phyloP scores from a whole-genome alignment of 306 rosid genomes.

The Albizia julibrissin region DNA sequence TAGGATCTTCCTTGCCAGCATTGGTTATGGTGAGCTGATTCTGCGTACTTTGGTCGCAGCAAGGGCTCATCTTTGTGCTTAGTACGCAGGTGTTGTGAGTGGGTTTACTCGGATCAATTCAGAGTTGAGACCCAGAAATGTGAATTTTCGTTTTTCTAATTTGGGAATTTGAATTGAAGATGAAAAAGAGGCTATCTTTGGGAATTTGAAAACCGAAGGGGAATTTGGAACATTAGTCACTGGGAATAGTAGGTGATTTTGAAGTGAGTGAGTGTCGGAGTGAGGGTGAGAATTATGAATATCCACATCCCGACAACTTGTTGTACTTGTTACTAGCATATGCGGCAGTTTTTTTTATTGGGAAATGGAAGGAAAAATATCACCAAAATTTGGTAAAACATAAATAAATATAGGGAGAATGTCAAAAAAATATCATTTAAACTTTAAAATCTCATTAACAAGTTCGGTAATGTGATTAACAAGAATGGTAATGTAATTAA shows the following conservation, averaged over 20 bases:
- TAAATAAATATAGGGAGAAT: too few species aligned
- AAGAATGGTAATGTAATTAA: too few species aligned
- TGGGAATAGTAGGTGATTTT: constrained; percentile 11
- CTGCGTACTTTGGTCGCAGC: constrained; percentile 31
- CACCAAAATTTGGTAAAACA: too few species aligned
- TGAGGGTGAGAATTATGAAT: constrained; percentile 12
- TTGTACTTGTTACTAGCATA: neutral
- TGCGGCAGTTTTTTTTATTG: neutral
- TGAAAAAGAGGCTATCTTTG: constrained; percentile 34
- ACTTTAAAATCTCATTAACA: too few species aligned
- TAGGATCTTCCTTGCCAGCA: constrained; percentile 37
- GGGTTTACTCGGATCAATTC: neutral
- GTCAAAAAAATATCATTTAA: too few species aligned
- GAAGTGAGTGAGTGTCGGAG: constrained; percentile 11
- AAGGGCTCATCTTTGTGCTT: constrained; percentile 32
- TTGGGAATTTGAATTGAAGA: constrained; percentile 22
- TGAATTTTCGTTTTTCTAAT: neutral
- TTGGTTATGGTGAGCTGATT: constrained; percentile 35
- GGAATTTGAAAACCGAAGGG: constrained; percentile 36
- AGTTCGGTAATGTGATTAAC: too few species aligned
- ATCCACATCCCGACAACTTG: constrained; percentile 26
- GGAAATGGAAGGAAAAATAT: too few species aligned
- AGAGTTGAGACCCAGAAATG: constrained; percentile 10
- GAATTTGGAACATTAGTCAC: constrained; percentile 42
- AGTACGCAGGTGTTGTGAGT: constrained; percentile 13